Evolutionary conservation across 495 filamentous ascomycete genomes (phyloP), one percentile per base, ranked within the genome.

Genomic region (Penicillium cataractarum): DNA sequence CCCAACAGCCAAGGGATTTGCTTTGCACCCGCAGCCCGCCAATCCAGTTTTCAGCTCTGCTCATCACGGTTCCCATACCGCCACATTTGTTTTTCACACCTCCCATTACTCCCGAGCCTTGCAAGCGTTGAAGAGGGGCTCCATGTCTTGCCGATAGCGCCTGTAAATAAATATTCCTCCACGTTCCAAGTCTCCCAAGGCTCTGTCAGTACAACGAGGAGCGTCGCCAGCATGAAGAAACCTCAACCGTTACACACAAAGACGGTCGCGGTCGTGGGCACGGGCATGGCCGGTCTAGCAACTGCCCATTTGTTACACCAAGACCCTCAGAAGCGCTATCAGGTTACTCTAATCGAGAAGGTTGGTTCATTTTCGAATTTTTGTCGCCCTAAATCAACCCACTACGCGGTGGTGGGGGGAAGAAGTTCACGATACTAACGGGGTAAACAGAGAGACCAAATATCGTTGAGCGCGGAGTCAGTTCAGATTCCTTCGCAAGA

Each of bases 261-360:
- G 60, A 67, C 61, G 22, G 78, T 83, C 31, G 82, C 82, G 35
- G 72, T 87, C 39, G 69, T 87, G 19, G 83, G 84, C 57, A 82
- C 82, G 8, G 83, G 84, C 8, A 76, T 87, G 74, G 83, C 84
- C 1, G 84, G 84, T 10, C 72, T 86, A 58, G 79, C 81, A 15
- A 75, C 76, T 0, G 82, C 82, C 3, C 80, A 82, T 58, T 70
- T 86, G 29, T 72, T 86, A 7, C 64, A 76, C n/a, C 68, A 68
- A 17, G 82, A 86, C 64, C n/a, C 60, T 2, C 42, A 71, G 40
- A 40, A 69, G 22, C 74, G 82, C 63, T 86, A 77, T 57, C 57
- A 75, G 2, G 79, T 85, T 27, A 72, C 76, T 53, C 55, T 85
- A 31, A 75, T 84, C 48, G 80, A 86, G 68, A 74, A 71, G 67